These are phyloP conservation scores for Psilocybe subaeruginosa DNA, from an alignment of 768 basidiomycete species.

Conservation along the genomic window DNA sequence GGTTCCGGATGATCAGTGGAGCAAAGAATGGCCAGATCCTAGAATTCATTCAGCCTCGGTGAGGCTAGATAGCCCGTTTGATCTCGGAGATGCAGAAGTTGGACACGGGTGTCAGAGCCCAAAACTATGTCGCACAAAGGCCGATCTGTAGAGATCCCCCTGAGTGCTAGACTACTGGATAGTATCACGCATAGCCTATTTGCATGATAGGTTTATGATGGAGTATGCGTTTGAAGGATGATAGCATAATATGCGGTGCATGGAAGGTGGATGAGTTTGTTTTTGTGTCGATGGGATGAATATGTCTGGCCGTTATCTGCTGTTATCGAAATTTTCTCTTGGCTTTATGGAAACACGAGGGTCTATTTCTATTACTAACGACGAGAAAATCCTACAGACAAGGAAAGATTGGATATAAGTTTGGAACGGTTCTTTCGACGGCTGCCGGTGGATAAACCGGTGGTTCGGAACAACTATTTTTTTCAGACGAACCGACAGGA, in stretches of 20 bases:
- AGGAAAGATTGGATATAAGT: constrained; percentile 63
- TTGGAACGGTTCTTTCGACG: constrained; percentile 74
- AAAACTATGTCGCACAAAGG: constrained; percentile 3
- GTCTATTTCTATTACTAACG: constrained; percentile 1
- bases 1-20: too few species aligned
- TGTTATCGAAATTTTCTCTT: neutral
- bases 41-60: neutral
- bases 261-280: neutral
- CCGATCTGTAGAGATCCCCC: neutral
- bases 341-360: neutral
- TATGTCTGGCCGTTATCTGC: neutral
- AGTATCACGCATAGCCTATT: neutral
- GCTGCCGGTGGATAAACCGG: constrained; percentile 67
- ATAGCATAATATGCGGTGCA: neutral
- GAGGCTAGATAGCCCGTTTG: neutral
- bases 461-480: constrained; percentile 72
- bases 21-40: neutral
- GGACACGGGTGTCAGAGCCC: constrained; percentile 9
- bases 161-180: neutral
- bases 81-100: neutral
- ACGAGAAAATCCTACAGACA: constrained; percentile 37
- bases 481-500: constrained; percentile 29
- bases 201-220: neutral
- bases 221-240: neutral
- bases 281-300: too few species aligned